phyloP scores from a whole-genome alignment of 1,284 basidiomycete species.

The Trichosporon sp. region DNA sequence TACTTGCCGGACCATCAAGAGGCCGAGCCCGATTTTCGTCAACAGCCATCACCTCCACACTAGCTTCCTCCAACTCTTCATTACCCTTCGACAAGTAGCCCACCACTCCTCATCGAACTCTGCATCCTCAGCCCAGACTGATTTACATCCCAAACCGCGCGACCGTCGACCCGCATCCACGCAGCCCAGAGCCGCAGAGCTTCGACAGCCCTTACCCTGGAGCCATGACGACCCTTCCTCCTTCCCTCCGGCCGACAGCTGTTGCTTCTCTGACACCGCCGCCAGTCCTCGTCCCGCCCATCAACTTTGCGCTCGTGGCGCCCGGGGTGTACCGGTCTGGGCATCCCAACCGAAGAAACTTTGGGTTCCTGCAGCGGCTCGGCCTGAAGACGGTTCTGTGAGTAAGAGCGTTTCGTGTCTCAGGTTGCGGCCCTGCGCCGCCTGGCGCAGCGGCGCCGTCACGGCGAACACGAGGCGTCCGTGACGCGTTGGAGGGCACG shows the following conservation, averaged over 20 bases:
- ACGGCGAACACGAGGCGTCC: neutral
- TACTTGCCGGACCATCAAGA: neutral
- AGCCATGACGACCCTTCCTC: slow-evolving; percentile 17
- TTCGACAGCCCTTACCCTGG: neutral
- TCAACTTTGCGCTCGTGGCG: slow-evolving; percentile 51
- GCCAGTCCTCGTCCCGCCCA: slow-evolving; percentile 46
- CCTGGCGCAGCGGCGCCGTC: neutral
- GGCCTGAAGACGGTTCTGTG: slow-evolving; percentile 45
- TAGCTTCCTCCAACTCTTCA: neutral
- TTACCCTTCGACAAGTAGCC: neutral
- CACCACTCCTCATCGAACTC: neutral
- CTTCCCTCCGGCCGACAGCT: slow-evolving; percentile 13
- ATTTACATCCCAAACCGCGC: neutral
- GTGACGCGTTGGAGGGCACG: neutral
- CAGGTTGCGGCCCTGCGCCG: neutral
- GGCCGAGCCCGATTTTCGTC: neutral
- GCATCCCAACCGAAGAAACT: slow-evolving; percentile 49
- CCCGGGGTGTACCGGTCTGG: slow-evolving; percentile 46
- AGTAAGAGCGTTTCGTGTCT: slow-evolving; percentile 11
- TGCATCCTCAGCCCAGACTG: neutral
- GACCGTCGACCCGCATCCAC: too few species aligned
- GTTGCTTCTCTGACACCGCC: slow-evolving; percentile 16
- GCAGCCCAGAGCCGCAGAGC: too few species aligned
- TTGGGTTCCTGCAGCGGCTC: slow-evolving; percentile 43
- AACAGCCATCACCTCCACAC: neutral